Evolutionary conservation across 257 asterid species (phyloP), one percentile per base, ranked within the genome.

Genomic region (Solanum chmielewskii): DNA sequence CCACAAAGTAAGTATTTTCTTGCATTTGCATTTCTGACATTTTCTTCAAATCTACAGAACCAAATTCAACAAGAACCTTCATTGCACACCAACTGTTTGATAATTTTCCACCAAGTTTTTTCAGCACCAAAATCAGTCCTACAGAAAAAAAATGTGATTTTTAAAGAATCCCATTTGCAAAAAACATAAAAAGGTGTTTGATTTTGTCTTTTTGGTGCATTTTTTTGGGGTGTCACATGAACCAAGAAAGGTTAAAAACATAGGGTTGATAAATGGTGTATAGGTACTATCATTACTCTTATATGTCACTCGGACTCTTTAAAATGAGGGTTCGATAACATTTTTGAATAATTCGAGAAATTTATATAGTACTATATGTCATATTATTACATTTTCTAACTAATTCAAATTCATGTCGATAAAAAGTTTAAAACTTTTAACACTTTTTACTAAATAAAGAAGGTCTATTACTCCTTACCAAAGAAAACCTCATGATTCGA

Each of bases 191-290:
- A 59, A 83, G 35, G 56, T 7, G 81, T 83, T 44, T 44, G 37
- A 44, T 42, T 77, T 77, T 77, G 84, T 44, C 14, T 44, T 44
- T 44, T 42, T 42, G 42, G 52, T 86, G 44, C 71, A 71, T 85
- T 52, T 37, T 29, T 70, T 70, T 15, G 73, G 73, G 20, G 69
- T 8, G 10, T 85, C 68, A 85, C 69, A 70, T 66, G 16, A 80
- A 80, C 68, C 85, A 80, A 80, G 25, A 80, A 47, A 80, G 18
- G 44, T 78, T 37, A 47, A 80, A 52, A 49, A 86, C 56, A 7
- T 44, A 3, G 49, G 77, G 87, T 49, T 33, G n/a, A 13, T 14
- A 41, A 33, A 44, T 14, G 37, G 83, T 77, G 39, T n/a, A 23
- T 13, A 12, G n/a, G 83, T 41, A 42, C 11, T 9, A 6, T 27